A percentile compares a stretch with the other conserved stretches of the same genome.
These are phyloP conservation scores for Alternaria sp. DNA, from an alignment of 2,329 filamentous ascomycete genomes.

Conservation along the genomic window DNA sequence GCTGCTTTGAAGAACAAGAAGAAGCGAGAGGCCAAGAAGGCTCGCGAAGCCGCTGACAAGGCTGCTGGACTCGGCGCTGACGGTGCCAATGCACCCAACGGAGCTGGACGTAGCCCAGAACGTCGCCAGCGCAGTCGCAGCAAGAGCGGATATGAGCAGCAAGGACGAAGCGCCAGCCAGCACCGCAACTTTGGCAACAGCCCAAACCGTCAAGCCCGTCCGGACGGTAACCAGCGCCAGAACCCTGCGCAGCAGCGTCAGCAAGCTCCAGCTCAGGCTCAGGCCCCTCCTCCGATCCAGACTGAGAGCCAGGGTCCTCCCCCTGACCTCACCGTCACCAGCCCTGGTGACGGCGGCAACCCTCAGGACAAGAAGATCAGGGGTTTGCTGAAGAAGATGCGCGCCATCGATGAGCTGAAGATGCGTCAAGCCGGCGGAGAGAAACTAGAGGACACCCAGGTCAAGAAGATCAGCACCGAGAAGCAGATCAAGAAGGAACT, in stretches of 20 bases:
- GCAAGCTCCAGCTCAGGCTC: constrained; percentile 15
- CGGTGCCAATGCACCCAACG: constrained; percentile 32
- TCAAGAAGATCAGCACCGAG: constrained; percentile 97
- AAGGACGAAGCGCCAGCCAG: constrained; percentile 40
- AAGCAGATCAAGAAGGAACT: constrained; percentile 83
- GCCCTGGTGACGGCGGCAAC: constrained; percentile 60
- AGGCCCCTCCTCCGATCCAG: constrained; percentile 36
- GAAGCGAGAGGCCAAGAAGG: constrained; percentile 93
- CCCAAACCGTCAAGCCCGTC: constrained; percentile 38
- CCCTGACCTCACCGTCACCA: constrained; percentile 61
- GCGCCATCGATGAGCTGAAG: constrained; percentile 96
- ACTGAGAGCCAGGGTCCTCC: constrained; percentile 42
- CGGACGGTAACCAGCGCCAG: constrained; percentile 35
- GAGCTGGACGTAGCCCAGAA: constrained; percentile 66
- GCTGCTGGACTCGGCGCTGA: constrained; percentile 42
- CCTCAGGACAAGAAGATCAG: constrained; percentile 95
- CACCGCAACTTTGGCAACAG: constrained; percentile 42
- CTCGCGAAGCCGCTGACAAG: constrained; percentile 73
- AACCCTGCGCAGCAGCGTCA: constrained; percentile 34
- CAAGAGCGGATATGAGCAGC: constrained; percentile 38
- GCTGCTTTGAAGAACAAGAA: constrained; percentile 96
- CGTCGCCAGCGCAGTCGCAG: constrained; percentile 65
- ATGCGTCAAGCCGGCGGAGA: constrained; percentile 94
- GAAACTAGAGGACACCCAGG: constrained; percentile 96
- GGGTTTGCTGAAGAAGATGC: constrained; percentile 93